Evolutionary conservation across 345 rosid genomes (phyloP), one percentile per base, ranked within the genome.

Genomic region (Zanthoxylum bungeanum): DNA sequence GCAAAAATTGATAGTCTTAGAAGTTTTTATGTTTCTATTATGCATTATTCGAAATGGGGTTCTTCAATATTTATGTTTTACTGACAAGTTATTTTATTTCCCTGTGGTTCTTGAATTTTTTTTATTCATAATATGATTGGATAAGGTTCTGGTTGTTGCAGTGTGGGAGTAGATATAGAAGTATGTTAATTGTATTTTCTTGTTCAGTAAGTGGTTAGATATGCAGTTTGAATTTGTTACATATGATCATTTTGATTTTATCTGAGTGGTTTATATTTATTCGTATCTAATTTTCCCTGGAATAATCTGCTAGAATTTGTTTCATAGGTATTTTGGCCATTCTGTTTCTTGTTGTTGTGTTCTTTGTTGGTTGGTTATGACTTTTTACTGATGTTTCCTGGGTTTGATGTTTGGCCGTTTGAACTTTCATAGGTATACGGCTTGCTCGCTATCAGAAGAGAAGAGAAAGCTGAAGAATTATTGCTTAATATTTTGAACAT

Each of bases 391-490:
- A 66, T 12, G 39, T 44, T 25, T 60, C 57, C 16, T 12, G 22
- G 37, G 52, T 44, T 66, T 64, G 17, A 63, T 64, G n/a, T 2
- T 65, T 49, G 19, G 56, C 53, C 0, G 60, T 50, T n/a, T 33
- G 69, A 50, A 71, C 19, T 69, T 66, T 74, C 36, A 1, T 66
- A 66, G 75, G 42, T 46, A 1, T 21, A 12, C 9, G 16, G 19
- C 28, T 59, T 30, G 22, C 30, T 46, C 4, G 30, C 9, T 7
- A 21, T 44, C 8, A 25, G 44, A 59, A 59, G 44, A 24, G 42
- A 12, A 5, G 47, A 49, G 60, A 36, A 50, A 16, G 40, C 49
- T 34, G 37, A 65, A 51, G 53, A 37, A 44, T 17, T 30, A 11
- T 62, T 34, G 49, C 34, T 8, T 61, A 42, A 25, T n/a, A n/a